Evolutionary conservation across 2,329 filamentous ascomycete species (phyloP).

Genomic region (Ophiostoma piceae): DNA sequence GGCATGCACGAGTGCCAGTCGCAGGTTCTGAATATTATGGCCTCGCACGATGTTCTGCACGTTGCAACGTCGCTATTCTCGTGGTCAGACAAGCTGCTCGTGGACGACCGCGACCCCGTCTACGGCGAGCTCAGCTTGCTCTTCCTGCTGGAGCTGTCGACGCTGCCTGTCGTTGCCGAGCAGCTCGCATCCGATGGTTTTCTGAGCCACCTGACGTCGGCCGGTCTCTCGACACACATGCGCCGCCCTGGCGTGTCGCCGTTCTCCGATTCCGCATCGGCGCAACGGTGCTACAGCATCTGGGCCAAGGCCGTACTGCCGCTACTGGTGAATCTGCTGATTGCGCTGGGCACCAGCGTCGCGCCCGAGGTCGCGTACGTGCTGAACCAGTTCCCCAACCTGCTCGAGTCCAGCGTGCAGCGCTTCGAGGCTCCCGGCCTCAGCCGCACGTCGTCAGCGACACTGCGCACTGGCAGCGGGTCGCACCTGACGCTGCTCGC

Average conservation of each 20-base stretch:
- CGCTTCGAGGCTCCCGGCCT: conserved; percentile 61
- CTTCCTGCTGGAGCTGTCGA: conserved; percentile 83
- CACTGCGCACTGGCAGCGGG: conserved; percentile 25
- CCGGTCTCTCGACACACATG: conserved; percentile 73
- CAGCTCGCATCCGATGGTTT: conserved; percentile 84
- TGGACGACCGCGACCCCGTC: conserved; percentile 65
- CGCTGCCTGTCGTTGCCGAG: conserved; percentile 74
- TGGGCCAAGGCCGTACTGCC: conserved; percentile 88
- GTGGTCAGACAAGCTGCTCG: conserved; percentile 79
- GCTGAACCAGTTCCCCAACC: conserved; percentile 79
- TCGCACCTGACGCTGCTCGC: conserved; percentile 65
- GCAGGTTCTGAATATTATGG: conserved; percentile 65
- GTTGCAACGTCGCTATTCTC: conserved; percentile 84
- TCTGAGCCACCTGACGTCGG: conserved; percentile 70
- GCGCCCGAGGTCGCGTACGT: conserved; percentile 82
- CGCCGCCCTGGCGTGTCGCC: conserved; percentile 67
- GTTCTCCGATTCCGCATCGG: conserved; percentile 64
- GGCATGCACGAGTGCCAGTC: conserved; percentile 66
- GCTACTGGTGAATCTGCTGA: conserved; percentile 80
- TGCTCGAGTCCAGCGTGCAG: conserved; percentile 66
- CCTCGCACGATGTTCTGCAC: conserved; percentile 67
- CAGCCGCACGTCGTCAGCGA: conserved; percentile 39
- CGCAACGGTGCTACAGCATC: conserved; percentile 74
- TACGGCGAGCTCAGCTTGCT: conserved; percentile 89
- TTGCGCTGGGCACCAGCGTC: conserved; percentile 72